phyloP scores from a whole-genome alignment of 2,329 filamentous ascomycete genomes.

The Mycosphaerella arachidis region DNA sequence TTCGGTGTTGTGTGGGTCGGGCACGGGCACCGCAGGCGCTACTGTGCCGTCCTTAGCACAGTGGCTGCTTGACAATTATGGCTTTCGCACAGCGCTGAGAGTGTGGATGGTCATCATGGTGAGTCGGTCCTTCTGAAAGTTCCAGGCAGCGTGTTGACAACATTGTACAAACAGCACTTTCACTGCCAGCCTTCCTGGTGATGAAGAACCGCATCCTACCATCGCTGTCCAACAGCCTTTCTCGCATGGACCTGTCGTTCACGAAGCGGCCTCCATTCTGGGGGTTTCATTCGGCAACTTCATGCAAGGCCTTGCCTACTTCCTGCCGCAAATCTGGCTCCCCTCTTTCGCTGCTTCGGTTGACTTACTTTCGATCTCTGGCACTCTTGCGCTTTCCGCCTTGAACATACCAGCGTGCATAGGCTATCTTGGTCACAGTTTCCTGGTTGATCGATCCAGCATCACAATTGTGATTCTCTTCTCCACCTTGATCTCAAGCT shows the following conservation, averaged over 20 bases:
- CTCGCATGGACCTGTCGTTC: constrained; percentile 35
- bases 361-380: constrained; percentile 33
- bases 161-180: not conserved
- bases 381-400: constrained; percentile 37
- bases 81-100: constrained; percentile 43
- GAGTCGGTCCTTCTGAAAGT: not conserved
- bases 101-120: constrained; percentile 38
- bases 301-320: constrained; percentile 41
- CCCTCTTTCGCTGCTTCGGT: constrained; percentile 38
- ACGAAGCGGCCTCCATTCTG: constrained; percentile 36
- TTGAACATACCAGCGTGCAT: constrained; percentile 37
- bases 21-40: constrained; percentile 43
- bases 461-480: constrained; percentile 38
- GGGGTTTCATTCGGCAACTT: constrained; percentile 40
- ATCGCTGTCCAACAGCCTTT: constrained; percentile 16
- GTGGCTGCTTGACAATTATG: constrained; percentile 39
- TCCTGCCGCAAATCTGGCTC: constrained; percentile 41
- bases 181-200: not conserved
- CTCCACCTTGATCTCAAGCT: constrained; percentile 34
- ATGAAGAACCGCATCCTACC: constrained; percentile 7
- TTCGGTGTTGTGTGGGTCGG: constrained; percentile 47
- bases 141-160: too few species aligned
- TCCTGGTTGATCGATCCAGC: constrained; percentile 36
- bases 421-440: constrained; percentile 37
- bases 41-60: constrained; percentile 43